A percentile compares a stretch with the other conserved stretches of the same genome.
phyloP scores from a whole-genome alignment of 352 stramenopile genomes.

The Peronospora belbahrii region DNA sequence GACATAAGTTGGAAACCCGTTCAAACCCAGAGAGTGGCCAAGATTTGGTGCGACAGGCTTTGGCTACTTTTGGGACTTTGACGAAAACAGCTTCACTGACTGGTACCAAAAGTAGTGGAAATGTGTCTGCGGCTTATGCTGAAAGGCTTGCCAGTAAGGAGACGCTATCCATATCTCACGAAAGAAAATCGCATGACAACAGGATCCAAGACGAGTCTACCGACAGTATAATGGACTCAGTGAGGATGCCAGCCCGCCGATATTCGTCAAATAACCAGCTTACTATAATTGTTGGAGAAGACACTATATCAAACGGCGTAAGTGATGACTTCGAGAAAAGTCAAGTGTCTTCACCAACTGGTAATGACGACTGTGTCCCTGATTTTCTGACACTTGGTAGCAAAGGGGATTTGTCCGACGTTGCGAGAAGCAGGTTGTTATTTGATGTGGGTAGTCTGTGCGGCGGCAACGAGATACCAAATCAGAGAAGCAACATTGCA shows the following conservation, averaged over 20 bases:
- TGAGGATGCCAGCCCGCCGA: conserved; percentile 2
- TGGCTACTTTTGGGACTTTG: conserved; percentile 17
- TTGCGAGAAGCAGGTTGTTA: conserved; percentile 1
- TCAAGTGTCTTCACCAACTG: background rate
- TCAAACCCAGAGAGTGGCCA: conserved; percentile 37
- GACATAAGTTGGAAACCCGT: conserved; percentile 25
- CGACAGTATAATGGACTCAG: background rate
- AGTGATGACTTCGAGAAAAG: background rate
- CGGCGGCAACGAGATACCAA: background rate
- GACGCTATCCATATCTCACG: background rate
- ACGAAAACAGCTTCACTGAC: background rate
- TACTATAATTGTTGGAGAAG: conserved; percentile 18
- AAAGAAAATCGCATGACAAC: background rate
- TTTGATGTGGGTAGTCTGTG: conserved; percentile 4
- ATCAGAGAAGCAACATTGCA: background rate
- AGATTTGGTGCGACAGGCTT: conserved; percentile 44
- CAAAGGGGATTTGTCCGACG: background rate
- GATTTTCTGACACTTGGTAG: background rate
- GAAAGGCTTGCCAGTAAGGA: background rate
- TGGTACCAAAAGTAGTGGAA: background rate
- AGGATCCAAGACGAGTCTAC: background rate
- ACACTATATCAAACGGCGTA: background rate
- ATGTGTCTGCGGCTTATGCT: background rate
- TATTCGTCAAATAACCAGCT: conserved; percentile 24
- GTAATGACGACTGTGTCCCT: background rate